Evolutionary conservation across 441 rosid genomes (phyloP).

Genomic region (Caryocar brasiliense): DNA sequence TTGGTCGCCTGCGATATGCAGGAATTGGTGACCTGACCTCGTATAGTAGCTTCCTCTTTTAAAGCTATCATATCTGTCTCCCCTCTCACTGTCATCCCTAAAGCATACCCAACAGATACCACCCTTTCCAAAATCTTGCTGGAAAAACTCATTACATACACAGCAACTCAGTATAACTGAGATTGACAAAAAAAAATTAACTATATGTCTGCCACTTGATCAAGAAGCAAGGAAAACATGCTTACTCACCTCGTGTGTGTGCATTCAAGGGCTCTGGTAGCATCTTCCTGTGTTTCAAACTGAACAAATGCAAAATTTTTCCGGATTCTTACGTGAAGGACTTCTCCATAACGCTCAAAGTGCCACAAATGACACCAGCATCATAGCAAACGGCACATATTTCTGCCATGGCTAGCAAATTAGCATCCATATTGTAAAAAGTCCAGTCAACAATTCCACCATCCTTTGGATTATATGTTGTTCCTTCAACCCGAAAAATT

Average conservation of each 20-base stretch:
- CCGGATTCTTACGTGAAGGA: constrained; percentile 56
- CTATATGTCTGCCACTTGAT: too few species aligned
- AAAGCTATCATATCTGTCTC: constrained; percentile 43
- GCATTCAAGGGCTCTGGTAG: constrained; percentile 65
- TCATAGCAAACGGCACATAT: constrained; percentile 80
- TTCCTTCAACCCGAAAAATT: constrained; percentile 65
- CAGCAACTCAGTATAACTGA: background rate
- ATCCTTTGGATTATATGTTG: constrained; percentile 86
- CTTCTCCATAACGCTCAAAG: constrained; percentile 74
- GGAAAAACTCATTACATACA: constrained; percentile 2
- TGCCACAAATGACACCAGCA: constrained; percentile 65
- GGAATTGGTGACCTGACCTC: constrained; percentile 65
- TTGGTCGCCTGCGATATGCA: constrained; percentile 42
- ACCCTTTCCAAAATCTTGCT: constrained; percentile 73
- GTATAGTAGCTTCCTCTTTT: constrained; percentile 40
- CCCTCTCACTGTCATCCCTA: constrained; percentile 74
- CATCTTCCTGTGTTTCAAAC: constrained; percentile 72
- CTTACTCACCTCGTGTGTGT: constrained; percentile 57
- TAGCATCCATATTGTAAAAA: constrained; percentile 74
- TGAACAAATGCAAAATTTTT: constrained; percentile 79
- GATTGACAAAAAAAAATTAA: background rate
- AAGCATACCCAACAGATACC: constrained; percentile 83
- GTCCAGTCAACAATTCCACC: constrained; percentile 84
- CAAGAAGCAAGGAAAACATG: background rate
- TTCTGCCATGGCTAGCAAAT: constrained; percentile 72